Evolutionary conservation across 2,329 filamentous ascomycete genomes (phyloP).

Genomic region (Escovopsis sp.): DNA sequence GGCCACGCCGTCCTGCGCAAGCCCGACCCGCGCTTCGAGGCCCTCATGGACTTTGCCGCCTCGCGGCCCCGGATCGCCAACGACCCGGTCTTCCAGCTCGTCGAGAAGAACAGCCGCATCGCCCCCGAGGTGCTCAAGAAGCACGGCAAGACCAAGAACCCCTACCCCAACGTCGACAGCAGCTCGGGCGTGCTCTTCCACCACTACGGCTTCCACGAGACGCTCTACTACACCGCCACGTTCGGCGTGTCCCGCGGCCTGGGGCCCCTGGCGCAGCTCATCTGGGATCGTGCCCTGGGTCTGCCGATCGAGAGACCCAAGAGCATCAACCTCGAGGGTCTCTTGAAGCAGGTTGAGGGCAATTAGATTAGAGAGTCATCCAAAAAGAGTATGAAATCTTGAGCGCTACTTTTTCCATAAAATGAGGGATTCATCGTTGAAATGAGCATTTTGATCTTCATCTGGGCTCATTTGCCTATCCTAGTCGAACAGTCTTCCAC

Average conservation of each 20-base stretch:
- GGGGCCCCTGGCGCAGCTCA: constrained; percentile 81
- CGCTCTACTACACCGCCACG: constrained; percentile 77
- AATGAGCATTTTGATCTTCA: too few species aligned
- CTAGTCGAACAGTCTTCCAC: constrained; percentile 38
- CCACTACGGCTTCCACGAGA: constrained; percentile 96
- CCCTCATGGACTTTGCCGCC: constrained; percentile 88
- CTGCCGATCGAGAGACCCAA: constrained; percentile 95
- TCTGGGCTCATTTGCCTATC: constrained; percentile 15
- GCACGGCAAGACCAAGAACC: constrained; percentile 97
- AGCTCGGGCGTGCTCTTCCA: constrained; percentile 91
- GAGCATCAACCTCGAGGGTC: constrained; percentile 83
- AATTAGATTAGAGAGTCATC: constrained; percentile 14
- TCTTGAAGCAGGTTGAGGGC: constrained; percentile 53
- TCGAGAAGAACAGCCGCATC: constrained; percentile 84
- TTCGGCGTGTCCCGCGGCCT: constrained; percentile 58
- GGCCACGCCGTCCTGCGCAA: constrained; percentile 93
- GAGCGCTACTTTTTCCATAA: too few species aligned
- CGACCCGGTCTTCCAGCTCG: constrained; percentile 86
- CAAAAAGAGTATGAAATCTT: background rate
- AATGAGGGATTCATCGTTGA: too few species aligned
- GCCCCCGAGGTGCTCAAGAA: constrained; percentile 81
- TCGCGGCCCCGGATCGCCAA: constrained; percentile 70
- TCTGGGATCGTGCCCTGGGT: constrained; percentile 90
- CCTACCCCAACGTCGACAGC: constrained; percentile 93
- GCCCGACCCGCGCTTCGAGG: constrained; percentile 91